Conservation (phyloP, 805 yeast genomes). For the Candida vaughaniae region DNA sequence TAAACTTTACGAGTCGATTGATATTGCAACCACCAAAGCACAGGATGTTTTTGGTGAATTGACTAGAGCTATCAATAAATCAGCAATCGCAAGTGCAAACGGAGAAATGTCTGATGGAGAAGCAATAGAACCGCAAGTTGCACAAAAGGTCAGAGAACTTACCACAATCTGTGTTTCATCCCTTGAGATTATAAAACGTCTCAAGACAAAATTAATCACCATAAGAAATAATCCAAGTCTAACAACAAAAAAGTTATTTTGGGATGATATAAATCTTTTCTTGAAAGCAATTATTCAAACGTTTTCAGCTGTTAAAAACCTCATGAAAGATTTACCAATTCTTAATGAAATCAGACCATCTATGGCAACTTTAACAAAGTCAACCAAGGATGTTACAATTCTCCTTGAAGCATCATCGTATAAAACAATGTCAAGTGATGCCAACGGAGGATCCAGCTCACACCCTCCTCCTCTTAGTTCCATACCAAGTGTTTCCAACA, state of each 20-base stretch:
- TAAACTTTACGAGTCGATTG: slow-evolving; percentile 63
- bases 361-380: slow-evolving; percentile 77
- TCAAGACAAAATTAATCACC: slow-evolving; percentile 53
- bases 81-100: slow-evolving; percentile 51
- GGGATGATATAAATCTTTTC: slow-evolving; percentile 83
- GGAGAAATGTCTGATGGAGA: slow-evolving; percentile 11
- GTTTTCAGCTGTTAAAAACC: slow-evolving; percentile 75
- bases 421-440: slow-evolving; percentile 28
- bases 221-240: slow-evolving; percentile 48
- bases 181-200: slow-evolving; percentile 74
- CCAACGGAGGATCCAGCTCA: slow-evolving; percentile 9
- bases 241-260: slow-evolving; percentile 61
- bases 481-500: slow-evolving; percentile 32
- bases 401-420: slow-evolving; percentile 57
- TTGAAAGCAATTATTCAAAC: slow-evolving; percentile 81
- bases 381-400: slow-evolving; percentile 91
- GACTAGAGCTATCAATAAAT: slow-evolving; percentile 62
- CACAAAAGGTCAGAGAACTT: slow-evolving; percentile 70
- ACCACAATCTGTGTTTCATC: slow-evolving; percentile 76
- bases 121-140: slow-evolving; percentile 41
- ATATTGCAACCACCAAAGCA: slow-evolving; percentile 64
- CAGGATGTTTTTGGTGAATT: slow-evolving; percentile 76
- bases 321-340: slow-evolving; percentile 78
- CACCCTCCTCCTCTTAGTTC: slow-evolving; percentile 26
- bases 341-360: slow-evolving; percentile 78